Conservation (phyloP, 257 asterid genomes). For the Salvia splendens region DNA sequence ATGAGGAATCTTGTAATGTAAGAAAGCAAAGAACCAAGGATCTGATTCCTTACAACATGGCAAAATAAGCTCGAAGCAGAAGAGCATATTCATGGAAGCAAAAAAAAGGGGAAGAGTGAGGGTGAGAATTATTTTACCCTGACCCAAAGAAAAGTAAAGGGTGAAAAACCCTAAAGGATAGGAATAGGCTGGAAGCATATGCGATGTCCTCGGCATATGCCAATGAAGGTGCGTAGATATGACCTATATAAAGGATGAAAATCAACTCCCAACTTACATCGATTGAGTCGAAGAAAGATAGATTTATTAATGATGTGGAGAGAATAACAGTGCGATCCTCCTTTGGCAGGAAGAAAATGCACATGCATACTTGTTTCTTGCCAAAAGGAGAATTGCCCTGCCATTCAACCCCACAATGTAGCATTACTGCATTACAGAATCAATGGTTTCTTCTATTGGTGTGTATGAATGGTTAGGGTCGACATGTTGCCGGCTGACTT, state of each 20-base stretch:
- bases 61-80: constrained; percentile 28
- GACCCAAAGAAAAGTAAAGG: constrained; percentile 42
- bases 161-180: constrained; percentile 28
- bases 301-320: constrained; percentile 33
- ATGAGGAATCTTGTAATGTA: constrained; percentile 31
- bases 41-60: constrained; percentile 35
- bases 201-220: constrained; percentile 57
- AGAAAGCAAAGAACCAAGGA: constrained; percentile 38
- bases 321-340: constrained; percentile 58
- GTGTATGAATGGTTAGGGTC: neutral
- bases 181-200: constrained; percentile 46
- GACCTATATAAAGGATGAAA: constrained; percentile 32
- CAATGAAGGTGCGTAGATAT: constrained; percentile 36
- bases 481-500: neutral
- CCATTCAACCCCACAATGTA: constrained; percentile 53
- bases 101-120: constrained; percentile 33
- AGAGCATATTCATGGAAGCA: constrained; percentile 29
- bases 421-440: neutral
- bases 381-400: constrained; percentile 95
- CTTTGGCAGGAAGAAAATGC: constrained; percentile 52
- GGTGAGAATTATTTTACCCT: constrained; percentile 36
- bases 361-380: constrained; percentile 46
- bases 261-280: constrained; percentile 12
- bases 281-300: constrained; percentile 19
- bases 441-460: neutral